Evolutionary conservation across 202 grass and related monocot species (phyloP), one percentile per base, ranked within the genome.

Genomic region (Schoenoplectus tabernaemontani): DNA sequence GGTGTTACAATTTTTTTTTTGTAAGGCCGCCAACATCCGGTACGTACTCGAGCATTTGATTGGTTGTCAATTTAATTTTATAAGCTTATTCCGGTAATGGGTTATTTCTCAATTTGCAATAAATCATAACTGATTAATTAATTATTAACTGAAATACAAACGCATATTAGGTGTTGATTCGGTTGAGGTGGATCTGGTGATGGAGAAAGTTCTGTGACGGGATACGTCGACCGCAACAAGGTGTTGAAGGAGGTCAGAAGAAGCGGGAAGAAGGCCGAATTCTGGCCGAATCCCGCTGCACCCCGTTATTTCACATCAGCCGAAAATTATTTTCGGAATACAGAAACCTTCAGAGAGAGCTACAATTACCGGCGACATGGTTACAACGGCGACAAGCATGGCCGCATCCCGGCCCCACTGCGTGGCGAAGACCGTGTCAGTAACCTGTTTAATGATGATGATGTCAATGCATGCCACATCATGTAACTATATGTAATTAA

Each of bases 211-310:
- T 77, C 78, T 13, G 85, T 96, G 89, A 96, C 87, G 1, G 87
- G 92, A 86, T 91, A 91, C 63, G 64, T 91, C 36, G 92, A 96
- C 62, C 73, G 85, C 33, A 85, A 76, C 36, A 85, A 57, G 24
- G 87, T 95, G 71, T 73, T 95, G 51, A 87, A 72, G 36, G 74
- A 87, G 79, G 89, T 95, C 22, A 76, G 92, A 4, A 87, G 85
- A 67, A 89, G 87, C 66, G 87, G 92, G 56, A 96, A 88, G 89
- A 91, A 96, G 89, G 89, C 89, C 1, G 89, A 91, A 68, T 96
- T 91, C 78, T 91, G 89, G 87, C 85, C 87, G 7, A 88, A 85
- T 81, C 81, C 87, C 1, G 85, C 30, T 64, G 13, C 81, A 23
- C 78, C 85, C 3, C 77, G 81, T 37, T 84, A 87, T 72, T 91